Base-by-base conservation (phyloP, 768 basidiomycete species). In the Collybia nuda region DNA sequence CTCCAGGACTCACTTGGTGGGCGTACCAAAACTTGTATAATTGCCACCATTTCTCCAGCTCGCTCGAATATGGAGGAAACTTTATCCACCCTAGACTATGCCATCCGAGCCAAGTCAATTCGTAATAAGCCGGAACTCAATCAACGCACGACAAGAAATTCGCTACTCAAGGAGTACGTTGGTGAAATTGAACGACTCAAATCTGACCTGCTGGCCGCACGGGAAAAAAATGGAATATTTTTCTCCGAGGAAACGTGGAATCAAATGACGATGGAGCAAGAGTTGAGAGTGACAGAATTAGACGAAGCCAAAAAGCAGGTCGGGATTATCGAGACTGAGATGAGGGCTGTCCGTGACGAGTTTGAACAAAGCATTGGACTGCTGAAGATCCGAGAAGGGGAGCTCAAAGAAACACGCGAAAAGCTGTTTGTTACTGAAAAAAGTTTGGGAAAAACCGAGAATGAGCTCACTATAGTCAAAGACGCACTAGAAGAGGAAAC, bases 1-100 rank as follows among this genome's bases (percentile, higher is more conserved):
- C 79, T 99, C 3, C 96, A 98, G 86, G 97, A 99, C 69, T 99
- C 97, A n/a, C 78, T 99, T 4, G 97, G 97, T 5, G 97, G 97
- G 0, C 81, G 86, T 26, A 99, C 97, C 5, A 98, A 98, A 72
- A 99, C 97, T 0, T 96, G 93, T 60, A 93, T 99, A 62, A 90
- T 99, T 54, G 97, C 95, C 0, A 98, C 97, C 5, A 83, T 98
- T 60, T 96, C 93, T 7, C 96, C 97, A 1, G 90, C 93, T 4
- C 84, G 91, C 19, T 90, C 85, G 21, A 98, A 96, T 63, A 81
- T 96, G 72, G 97, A 99, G 67, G 97, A 98, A 69, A 98, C 97
- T 0, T 80, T 97, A 17, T 97, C 95, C 2, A 99, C 97, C 0
- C 85, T 99, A 39, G 94, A 98, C 66, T 99, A 99, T 59, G 96